Percentiles rank a stretch among this genome's conserved stretches.
Conservation (phyloP, 2,329 filamentous ascomycete genomes). For the Fusarium albosuccineum region DNA sequence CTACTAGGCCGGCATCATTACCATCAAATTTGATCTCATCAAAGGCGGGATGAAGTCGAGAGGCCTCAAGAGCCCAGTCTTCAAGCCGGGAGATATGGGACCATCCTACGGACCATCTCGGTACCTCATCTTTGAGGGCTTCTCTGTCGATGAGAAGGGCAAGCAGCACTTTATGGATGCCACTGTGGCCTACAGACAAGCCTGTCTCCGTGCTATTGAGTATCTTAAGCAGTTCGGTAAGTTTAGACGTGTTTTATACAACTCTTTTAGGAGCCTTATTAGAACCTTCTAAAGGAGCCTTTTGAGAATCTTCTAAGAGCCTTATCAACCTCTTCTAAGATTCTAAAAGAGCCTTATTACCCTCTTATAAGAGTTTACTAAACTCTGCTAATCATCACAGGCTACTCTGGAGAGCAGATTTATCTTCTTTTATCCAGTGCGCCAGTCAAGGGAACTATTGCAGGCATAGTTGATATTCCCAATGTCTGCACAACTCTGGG, state of each 20-base stretch:
- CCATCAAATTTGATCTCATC: slow-evolving; percentile 89
- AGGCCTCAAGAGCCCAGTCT: slow-evolving; percentile 86
- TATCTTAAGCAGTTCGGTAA: slow-evolving; percentile 53
- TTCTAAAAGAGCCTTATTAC: no score
- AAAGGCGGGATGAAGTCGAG: slow-evolving; percentile 82
- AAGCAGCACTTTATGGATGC: slow-evolving; percentile 93
- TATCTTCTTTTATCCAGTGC: slow-evolving; percentile 89
- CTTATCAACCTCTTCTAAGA: no score
- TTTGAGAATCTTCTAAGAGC: no score
- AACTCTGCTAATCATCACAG: slow-evolving; percentile 10
- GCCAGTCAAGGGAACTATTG: slow-evolving; percentile 88
- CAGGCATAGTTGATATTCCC: slow-evolving; percentile 90
- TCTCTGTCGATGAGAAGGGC: slow-evolving; percentile 87
- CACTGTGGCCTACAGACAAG: slow-evolving; percentile 88
- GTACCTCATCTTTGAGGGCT: slow-evolving; percentile 70
- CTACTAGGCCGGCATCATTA: slow-evolving; percentile 79
- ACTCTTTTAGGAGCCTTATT: no score
- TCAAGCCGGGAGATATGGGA: slow-evolving; percentile 75
- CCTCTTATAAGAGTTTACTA: no score
- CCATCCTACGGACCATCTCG: slow-evolving; percentile 33
- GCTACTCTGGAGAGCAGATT: slow-evolving; percentile 78
- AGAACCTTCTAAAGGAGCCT: no score
- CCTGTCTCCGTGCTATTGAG: slow-evolving; percentile 68
- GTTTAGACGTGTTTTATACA: no score
- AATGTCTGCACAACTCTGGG: slow-evolving; percentile 93